phyloP scores from a whole-genome alignment of 2,329 filamentous ascomycete species.

The Cryoendolithus antarcticus region DNA sequence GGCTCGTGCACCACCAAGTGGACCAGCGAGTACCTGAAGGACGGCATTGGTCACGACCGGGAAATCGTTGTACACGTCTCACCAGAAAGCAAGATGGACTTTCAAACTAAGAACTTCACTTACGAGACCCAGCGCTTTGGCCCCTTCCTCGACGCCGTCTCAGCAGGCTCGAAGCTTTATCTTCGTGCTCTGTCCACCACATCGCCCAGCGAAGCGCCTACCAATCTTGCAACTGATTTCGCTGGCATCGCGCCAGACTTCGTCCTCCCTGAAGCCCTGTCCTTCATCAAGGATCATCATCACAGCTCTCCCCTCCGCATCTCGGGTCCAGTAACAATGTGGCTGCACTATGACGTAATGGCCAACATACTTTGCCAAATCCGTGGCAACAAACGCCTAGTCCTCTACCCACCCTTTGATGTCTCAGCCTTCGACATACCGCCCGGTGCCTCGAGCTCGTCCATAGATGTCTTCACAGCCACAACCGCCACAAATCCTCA shows the following conservation, averaged over 20 bases:
- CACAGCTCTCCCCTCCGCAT: slow-evolving; percentile 73
- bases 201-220: slow-evolving; percentile 55
- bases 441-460: slow-evolving; percentile 69
- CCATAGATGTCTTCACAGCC: slow-evolving; percentile 53
- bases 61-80: slow-evolving; percentile 66
- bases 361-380: slow-evolving; percentile 79
- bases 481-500: slow-evolving; percentile 10
- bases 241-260: slow-evolving; percentile 60
- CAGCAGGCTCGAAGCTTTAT: slow-evolving; percentile 54
- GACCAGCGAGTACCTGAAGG: slow-evolving; percentile 55
- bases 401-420: slow-evolving; percentile 69
- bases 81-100: slow-evolving; percentile 57
- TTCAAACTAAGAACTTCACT: slow-evolving; percentile 69
- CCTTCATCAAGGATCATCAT: slow-evolving; percentile 44
- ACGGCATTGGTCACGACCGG: slow-evolving; percentile 47
- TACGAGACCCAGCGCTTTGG: slow-evolving; percentile 59
- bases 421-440: slow-evolving; percentile 57
- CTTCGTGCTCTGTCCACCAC: slow-evolving; percentile 63
- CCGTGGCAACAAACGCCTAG: slow-evolving; percentile 56
- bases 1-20: slow-evolving; percentile 56
- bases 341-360: slow-evolving; percentile 87
- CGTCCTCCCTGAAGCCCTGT: slow-evolving; percentile 49
- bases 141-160: slow-evolving; percentile 50
- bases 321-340: slow-evolving; percentile 71
- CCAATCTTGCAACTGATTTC: slow-evolving; percentile 61